Conservation (phyloP, 2,329 filamentous ascomycete species). For the Fusarium sp. region DNA sequence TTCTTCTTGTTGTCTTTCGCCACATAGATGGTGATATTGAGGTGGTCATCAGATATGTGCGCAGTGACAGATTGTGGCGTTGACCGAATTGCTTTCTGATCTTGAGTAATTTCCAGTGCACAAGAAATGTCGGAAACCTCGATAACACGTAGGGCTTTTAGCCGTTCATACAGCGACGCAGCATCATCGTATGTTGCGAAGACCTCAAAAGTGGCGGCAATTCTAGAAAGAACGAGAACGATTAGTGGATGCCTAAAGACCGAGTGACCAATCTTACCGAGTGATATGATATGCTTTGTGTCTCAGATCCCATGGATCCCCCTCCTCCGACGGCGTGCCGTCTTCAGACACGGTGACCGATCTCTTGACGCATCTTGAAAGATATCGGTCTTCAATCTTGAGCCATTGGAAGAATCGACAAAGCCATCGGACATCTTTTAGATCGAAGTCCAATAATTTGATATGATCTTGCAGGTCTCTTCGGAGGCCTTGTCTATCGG, state of each 20-base stretch:
- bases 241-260: not conserved
- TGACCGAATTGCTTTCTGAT: not conserved
- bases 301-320: not conserved
- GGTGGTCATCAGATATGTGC: not conserved
- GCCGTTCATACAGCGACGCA: no score
- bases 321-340: no score
- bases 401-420: conserved; percentile 11
- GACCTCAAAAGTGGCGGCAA: not conserved
- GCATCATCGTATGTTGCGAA: not conserved
- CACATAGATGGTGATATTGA: not conserved
- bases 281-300: conserved; percentile 15
- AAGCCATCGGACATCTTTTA: not conserved
- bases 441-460: conserved; percentile 5
- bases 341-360: not conserved
- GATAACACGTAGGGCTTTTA: not conserved
- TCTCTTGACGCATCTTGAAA: conserved; percentile 2
- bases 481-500: conserved; percentile 1
- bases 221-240: not conserved
- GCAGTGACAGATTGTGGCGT: not conserved
- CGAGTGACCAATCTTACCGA: conserved; percentile 1
- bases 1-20: not conserved
- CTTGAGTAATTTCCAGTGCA: not conserved
- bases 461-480: not conserved
- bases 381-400: conserved; percentile 7
- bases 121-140: not conserved